Base-by-base conservation (phyloP, 2,329 filamentous ascomycete species). In the Fusarium austroafricanum region DNA sequence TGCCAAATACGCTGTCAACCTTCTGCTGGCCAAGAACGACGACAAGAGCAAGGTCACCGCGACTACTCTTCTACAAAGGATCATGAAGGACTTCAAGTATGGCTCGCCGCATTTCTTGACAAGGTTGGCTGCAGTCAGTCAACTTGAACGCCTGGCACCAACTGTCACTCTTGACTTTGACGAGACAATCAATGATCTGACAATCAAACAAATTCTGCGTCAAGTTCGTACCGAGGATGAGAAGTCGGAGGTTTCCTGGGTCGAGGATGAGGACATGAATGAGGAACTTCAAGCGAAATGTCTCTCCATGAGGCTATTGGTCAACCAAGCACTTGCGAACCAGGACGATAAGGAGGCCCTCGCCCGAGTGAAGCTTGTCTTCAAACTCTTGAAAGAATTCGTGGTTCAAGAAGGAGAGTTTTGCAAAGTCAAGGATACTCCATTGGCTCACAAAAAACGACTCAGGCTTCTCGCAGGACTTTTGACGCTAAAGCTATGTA, bases 1-100 rank as follows among this genome's bases (percentile, higher is more conserved):
- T 10, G 93, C 95, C 21, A 99, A 99, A 79, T 94, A 98, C 80
- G 96, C 96, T 0, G 89, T 98, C 47, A 94, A 93, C 28, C 94
- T 99, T 68, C 84, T 99, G 54, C 88, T 97, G 79, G 90, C 92
- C 35, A 90, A 90, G 71, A 83, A 84, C 44, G 85, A 88, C 21
- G 89, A 94, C 50, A 96, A 93, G 77, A 91, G 85, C 70, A 80
- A 94, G 74, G 91, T 96, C 81, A 92, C 93, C 61, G 92, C 93
- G 10, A 94, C 91, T 53, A 94, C 96, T 71, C 85, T 99, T 12
- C 80, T 97, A 10, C 87, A 90, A 55, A 92, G 90, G 75, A 90
- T 90, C 61, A 87, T 92, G 68, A 89, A 92, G 68, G 86, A 89
- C 50, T 94, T 92, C 83, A 83, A 86, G 4, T 94, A 93, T 68